phyloP scores from a whole-genome alignment of 2,329 filamentous ascomycete species.

The Alternaria triticimaculans region DNA sequence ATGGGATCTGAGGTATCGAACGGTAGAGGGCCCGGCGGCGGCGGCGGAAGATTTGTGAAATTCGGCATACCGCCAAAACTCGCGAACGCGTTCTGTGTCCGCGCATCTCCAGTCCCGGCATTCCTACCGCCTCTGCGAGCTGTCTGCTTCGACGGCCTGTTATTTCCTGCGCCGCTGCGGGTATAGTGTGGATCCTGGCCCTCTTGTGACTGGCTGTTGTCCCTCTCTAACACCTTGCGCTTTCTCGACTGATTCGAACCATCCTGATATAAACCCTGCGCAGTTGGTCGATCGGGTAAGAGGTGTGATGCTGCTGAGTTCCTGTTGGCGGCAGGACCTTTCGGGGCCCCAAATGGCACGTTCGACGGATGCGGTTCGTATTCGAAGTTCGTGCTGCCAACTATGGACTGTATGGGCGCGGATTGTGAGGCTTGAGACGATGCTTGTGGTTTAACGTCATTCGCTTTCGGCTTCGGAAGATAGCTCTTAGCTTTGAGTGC shows the following conservation, averaged over 20 bases:
- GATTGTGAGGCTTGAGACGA: conserved; percentile 18
- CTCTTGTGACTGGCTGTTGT: conserved; percentile 53
- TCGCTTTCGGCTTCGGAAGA: conserved; percentile 34
- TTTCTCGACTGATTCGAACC: conserved; percentile 55
- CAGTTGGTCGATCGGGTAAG: conserved; percentile 19
- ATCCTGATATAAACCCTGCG: conserved; percentile 11
- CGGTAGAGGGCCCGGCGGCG: conserved; percentile 55
- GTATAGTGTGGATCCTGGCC: conserved; percentile 50
- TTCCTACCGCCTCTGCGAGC: conserved; percentile 54
- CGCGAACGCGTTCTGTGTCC: conserved; percentile 13
- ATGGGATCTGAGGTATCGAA: conserved; percentile 68
- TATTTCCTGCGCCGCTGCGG: conserved; percentile 36
- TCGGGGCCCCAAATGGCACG: conserved; percentile 30
- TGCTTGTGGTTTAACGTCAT: not conserved
- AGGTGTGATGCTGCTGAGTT: conserved; percentile 14
- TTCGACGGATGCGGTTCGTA: conserved; percentile 26
- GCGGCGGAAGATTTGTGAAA: conserved; percentile 45
- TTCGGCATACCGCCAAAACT: conserved; percentile 18
- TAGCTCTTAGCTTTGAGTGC: conserved; percentile 64
- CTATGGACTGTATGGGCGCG: conserved; percentile 31
- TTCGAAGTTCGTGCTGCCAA: conserved; percentile 26
- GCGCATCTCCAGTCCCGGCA: conserved; percentile 9
- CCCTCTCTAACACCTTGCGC: conserved; percentile 63
- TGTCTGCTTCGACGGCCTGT: conserved; percentile 63
- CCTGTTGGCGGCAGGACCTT: conserved; percentile 28